A percentile compares a stretch with the other conserved stretches of the same genome.
Evolutionary conservation across 805 yeast species (phyloP).

Genomic region (Hanseniaspora meyeri): DNA sequence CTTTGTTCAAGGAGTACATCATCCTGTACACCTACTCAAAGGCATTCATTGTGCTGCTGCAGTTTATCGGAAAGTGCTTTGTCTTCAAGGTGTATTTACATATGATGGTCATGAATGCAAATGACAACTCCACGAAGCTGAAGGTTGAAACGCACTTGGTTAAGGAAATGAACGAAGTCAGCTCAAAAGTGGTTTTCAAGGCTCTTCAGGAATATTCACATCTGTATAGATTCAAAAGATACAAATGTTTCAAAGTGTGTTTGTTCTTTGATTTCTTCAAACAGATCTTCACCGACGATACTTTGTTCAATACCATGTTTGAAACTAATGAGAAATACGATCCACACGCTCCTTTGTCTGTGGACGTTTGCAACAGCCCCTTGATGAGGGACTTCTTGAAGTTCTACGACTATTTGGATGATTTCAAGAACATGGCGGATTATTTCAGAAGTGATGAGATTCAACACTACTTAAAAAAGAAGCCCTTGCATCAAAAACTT

Average conservation of each 20-base stretch:
- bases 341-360: not conserved
- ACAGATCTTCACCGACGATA: not conserved
- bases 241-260: conserved; percentile 12
- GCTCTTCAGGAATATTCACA: not conserved
- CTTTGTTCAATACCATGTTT: conserved; percentile 9
- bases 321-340: not conserved
- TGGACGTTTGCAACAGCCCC: not conserved
- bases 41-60: not conserved
- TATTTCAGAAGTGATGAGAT: not conserved
- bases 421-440: not conserved
- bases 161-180: conserved; percentile 1
- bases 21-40: not conserved
- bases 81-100: conserved; percentile 1
- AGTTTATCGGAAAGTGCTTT: conserved; percentile 8
- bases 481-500: not conserved
- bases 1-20: not conserved
- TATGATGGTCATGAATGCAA: not conserved
- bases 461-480: not conserved
- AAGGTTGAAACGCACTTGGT: conserved; percentile 5
- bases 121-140: not conserved
- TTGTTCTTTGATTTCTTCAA: conserved; percentile 12
- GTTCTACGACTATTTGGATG: conserved; percentile 1
- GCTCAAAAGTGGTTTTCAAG: not conserved
- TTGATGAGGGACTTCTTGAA: conserved; percentile 1
- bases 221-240: conserved; percentile 2